Evolutionary conservation across 2,329 filamentous ascomycete genomes (phyloP).

Genomic region (Drechslerella coelobrocha): DNA sequence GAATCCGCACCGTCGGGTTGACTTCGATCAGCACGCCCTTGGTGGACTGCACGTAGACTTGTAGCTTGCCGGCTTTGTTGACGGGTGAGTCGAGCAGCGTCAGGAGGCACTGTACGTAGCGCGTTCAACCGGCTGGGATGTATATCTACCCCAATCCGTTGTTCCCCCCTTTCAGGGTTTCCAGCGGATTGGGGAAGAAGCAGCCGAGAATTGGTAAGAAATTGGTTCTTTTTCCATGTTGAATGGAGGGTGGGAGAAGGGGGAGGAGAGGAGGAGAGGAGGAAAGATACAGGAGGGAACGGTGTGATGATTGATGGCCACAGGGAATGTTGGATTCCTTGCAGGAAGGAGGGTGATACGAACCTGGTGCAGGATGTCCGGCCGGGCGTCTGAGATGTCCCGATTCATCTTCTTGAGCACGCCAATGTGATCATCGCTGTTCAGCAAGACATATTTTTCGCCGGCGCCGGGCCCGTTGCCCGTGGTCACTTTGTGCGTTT

Average conservation of each 20-base stretch:
- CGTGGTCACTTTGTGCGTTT: conserved; percentile 92
- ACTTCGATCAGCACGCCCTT: conserved; percentile 98
- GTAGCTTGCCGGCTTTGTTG: conserved; percentile 96
- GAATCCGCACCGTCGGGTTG: conserved; percentile 95
- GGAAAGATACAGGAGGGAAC: neutral
- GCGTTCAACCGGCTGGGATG: conserved; percentile 14
- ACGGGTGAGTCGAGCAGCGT: conserved; percentile 96
- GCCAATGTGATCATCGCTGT: conserved; percentile 98
- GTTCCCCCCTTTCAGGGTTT: conserved; percentile 24
- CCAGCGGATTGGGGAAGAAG: conserved; percentile 6
- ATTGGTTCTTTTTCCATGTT: conserved; percentile 46
- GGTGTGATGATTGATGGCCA: no score
- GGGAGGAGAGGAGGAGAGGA: neutral
- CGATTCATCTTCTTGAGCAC: conserved; percentile 99
- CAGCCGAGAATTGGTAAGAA: conserved; percentile 28
- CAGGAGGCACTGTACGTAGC: conserved; percentile 77
- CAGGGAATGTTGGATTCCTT: conserved; percentile 49
- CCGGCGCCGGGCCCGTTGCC: conserved; percentile 72
- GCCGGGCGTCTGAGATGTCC: conserved; percentile 95
- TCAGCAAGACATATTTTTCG: conserved; percentile 96
- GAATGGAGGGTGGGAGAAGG: conserved; percentile 35
- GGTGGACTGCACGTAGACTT: conserved; percentile 98
- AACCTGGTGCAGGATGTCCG: conserved; percentile 99
- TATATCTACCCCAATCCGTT: conserved; percentile 8
- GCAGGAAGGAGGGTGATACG: conserved; percentile 56